Evolutionary conservation across 345 rosid genomes (phyloP), one percentile per base, ranked within the genome.

Genomic region (Aquilaria yunnanensis): DNA sequence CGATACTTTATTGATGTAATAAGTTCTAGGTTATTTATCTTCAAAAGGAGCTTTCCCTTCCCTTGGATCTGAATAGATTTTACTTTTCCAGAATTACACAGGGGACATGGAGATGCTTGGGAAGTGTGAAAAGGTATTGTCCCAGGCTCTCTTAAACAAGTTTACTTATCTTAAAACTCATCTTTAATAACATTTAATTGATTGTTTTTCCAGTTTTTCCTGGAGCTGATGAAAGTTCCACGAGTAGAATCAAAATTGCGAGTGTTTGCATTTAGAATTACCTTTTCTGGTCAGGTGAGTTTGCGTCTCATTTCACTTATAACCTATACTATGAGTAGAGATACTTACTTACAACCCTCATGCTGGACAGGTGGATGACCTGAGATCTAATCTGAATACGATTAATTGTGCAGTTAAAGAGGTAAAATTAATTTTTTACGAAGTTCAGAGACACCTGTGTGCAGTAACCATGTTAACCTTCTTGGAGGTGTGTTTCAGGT

Each of bases 221-320:
- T 88, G 73, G 96, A 86, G 81, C 67, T 94, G 71, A 94, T 88
- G 97, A 94, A 80, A 72, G 99, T 94, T 64, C 99, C 99, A 10
- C 87, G 99, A 14, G 86, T 94, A 60, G 99, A 90, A 81, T 84
- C 97, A 67, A 94, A 94, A 73, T 74, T 94, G 64, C 85, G 95
- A 68, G 99, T 94, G 51, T 94, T 94, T 90, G 91, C 96, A 48
- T 94, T 94, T 69, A 90, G 74, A 73, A 88, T 90, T 65, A 83
- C 95, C 63, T 94, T 94, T 82, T 72, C 90, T 37, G 75, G 83
- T 74, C 99, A 94, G 97, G 99, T 85, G 72, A 47, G 43, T 47
- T 71, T 57, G 14, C 55, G 14, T 64, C 34, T 67, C 47, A 57
- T 58, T 31, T 57, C 49, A 59, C 46, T 62, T 53, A 33, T 65